These are phyloP conservation scores for Pseudogymnoascus sp. DNA, from an alignment of 2,329 filamentous ascomycete species.

Conservation along the genomic window DNA sequence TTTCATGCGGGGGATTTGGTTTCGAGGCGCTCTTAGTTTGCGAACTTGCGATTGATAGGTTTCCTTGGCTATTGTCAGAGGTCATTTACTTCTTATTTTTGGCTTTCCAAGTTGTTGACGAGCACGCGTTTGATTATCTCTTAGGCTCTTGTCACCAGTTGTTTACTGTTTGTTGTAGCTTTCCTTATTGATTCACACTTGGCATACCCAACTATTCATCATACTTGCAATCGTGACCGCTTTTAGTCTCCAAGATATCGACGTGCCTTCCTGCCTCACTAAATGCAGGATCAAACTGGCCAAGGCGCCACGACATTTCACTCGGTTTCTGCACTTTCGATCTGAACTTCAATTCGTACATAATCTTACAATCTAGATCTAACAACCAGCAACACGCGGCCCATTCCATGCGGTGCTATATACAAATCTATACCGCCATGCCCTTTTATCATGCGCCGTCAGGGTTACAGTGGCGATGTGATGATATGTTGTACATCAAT, in stretches of 20 bases:
- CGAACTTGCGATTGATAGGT: background rate
- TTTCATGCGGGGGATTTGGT: background rate
- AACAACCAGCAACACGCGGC: background rate
- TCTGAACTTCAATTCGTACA: background rate
- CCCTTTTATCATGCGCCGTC: background rate
- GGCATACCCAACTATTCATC: background rate
- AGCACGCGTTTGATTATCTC: background rate
- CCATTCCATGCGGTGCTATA: background rate
- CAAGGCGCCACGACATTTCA: background rate
- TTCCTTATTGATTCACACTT: background rate
- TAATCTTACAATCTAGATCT: slow-evolving; percentile 6
- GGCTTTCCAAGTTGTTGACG: background rate
- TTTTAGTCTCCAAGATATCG: background rate
- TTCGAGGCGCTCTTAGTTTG: background rate
- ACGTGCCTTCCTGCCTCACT: background rate
- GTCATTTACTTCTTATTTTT: background rate
- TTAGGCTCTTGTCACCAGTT: background rate
- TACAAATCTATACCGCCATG: background rate
- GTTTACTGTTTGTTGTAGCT: background rate
- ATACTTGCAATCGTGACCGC: background rate
- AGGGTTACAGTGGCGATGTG: slow-evolving; percentile 3
- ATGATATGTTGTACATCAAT: slow-evolving; percentile 5
- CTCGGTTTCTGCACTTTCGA: background rate
- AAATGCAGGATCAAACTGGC: background rate
- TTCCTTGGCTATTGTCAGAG: background rate